Evolutionary conservation across 495 filamentous ascomycete genomes (phyloP), one percentile per base, ranked within the genome.

Genomic region (Podospora comata): DNA sequence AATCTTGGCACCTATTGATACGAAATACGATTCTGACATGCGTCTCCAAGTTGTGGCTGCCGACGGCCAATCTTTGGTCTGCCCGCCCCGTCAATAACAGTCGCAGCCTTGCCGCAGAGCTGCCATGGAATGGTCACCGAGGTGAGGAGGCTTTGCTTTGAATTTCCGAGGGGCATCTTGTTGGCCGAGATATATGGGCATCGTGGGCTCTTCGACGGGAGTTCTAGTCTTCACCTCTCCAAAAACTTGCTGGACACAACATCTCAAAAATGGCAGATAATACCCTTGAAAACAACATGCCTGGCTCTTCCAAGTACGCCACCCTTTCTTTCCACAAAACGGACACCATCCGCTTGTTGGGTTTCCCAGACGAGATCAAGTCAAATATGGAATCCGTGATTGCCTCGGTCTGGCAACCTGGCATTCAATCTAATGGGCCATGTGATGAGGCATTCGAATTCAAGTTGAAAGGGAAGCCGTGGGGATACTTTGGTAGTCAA

Each of bases 311-410:
- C 55, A 48, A 48, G 27, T 69, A 57, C 44, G 68, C 74, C 9
- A 68, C 59, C 19, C 39, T 75, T 62, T 74, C 70, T 28, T 23
- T 76, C 60, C 72, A 74, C 60, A 61, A 71, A 11, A 54, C 30
- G 9, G 67, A 72, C 60, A 66, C 30, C 39, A 20, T 73, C 48
- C 70, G 72, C 57, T 44, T 72, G 39, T 67, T 75, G 19, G 48
- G 65, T 60, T 71, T 75, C 62, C 73, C 69, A 15, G 15, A 62
- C 18, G 28, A 58, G 16, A 39, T 71, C 54, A 62, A 75, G 55
- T 60, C 75, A 23, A 72, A 75, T 62, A 53, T 82, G 5, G 74
- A 75, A 16, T 55, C 76, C 3, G 44, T 77, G 39, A 67, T 80
- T 27, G 68, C 75, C 5, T 72, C 80, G 30, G 64, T 67, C 34